These are phyloP conservation scores for Poa annua DNA, from an alignment of 176 grass and related monocot species.

Conservation along the genomic window DNA sequence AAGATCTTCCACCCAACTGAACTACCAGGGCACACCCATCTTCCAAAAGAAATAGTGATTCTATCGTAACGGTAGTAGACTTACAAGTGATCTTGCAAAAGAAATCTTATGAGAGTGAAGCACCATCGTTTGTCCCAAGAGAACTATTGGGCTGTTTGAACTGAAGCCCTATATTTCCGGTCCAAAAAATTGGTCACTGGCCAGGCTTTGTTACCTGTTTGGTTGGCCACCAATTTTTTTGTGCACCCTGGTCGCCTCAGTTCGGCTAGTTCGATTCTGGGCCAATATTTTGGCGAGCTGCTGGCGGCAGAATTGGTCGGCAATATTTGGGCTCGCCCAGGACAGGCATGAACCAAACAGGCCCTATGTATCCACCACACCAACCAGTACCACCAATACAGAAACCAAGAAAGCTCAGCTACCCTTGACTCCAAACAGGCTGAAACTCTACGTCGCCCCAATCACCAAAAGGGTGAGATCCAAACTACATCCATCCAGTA, in stretches of 20 bases:
- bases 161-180: no score
- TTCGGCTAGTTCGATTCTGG: no score
- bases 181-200: no score
- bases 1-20: neutral
- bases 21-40: neutral
- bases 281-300: no score
- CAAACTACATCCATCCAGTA: neutral
- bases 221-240: no score
- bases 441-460: neutral
- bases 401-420: neutral
- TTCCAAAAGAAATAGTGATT: neutral
- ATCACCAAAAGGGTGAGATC: conserved; percentile 4
- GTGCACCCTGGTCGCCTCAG: no score
- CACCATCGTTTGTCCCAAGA: conserved; percentile 25
- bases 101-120: neutral
- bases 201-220: no score
- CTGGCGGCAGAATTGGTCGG: no score
- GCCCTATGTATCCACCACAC: neutral
- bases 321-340: no score
- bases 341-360: no score
- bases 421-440: neutral
- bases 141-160: neutral
- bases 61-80: neutral
- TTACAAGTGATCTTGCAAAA: no score
- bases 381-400: neutral